A percentile compares a stretch with the other conserved stretches of the same genome.
Evolutionary conservation across 106 monocot species (phyloP).

Genomic region (Acorus calamus): DNA sequence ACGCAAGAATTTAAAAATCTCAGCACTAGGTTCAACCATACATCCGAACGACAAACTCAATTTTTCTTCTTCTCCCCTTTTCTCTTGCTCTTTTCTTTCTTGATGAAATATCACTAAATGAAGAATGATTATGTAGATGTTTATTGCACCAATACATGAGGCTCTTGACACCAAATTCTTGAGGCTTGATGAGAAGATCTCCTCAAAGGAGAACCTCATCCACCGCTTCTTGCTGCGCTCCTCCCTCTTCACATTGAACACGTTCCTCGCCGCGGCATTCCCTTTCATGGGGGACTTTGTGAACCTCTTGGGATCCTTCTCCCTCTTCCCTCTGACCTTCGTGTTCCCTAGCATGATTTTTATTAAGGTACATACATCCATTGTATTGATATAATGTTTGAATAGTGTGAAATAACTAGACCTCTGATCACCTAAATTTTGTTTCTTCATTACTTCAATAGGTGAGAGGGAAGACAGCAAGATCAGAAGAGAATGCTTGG

Average conservation of each 20-base stretch:
- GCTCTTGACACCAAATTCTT: slow-evolving; percentile 49
- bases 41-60: too few species aligned
- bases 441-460: slow-evolving; percentile 1
- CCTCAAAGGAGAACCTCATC: slow-evolving; percentile 27
- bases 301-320: slow-evolving; percentile 53
- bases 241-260: slow-evolving; percentile 22
- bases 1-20: too few species aligned
- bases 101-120: neutral
- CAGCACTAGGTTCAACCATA: too few species aligned
- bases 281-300: slow-evolving; percentile 66
- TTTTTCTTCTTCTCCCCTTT: neutral
- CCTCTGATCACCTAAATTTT: neutral
- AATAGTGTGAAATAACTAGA: neutral
- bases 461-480: slow-evolving; percentile 30
- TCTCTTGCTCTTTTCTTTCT: neutral
- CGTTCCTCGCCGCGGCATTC: slow-evolving; percentile 37
- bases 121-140: slow-evolving; percentile 24
- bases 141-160: slow-evolving; percentile 49
- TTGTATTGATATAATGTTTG: too few species aligned
- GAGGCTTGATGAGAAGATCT: slow-evolving; percentile 28
- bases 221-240: slow-evolving; percentile 24
- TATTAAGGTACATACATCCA: slow-evolving; percentile 30
- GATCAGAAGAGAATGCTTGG: slow-evolving; percentile 24
- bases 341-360: slow-evolving; percentile 61
- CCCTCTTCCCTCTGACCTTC: slow-evolving; percentile 42